Evolutionary conservation across 2,329 filamentous ascomycete genomes (phyloP), one percentile per base, ranked within the genome.

Genomic region (Alternaria triticimaculans): DNA sequence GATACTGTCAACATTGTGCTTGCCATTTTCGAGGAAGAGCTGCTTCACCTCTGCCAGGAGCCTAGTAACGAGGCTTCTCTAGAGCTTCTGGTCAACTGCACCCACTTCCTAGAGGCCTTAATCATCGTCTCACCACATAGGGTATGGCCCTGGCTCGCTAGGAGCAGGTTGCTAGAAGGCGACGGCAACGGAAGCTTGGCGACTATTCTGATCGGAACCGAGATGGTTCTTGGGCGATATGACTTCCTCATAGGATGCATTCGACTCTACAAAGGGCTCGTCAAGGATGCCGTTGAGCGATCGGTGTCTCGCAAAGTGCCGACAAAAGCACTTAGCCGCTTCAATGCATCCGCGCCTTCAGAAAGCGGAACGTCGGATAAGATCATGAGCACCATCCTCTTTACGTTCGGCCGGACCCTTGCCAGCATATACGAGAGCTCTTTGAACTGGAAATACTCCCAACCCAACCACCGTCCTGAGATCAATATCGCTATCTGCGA

Each of bases 371-470:
- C 93, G 30, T 92, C 94, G 6, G 92, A 96, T 69, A 91, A 93
- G 75, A 87, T 92, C 43, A 87, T 97, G 70, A 87, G 88, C 48
- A 88, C 88, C 51, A 89, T 94, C 18, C 84, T 93, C 43, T 83
- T 90, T 49, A 89, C 90, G 5, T 91, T 95, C 72, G 90, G 90
- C 7, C 89, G 92, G 69, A 90, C 90, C 2, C 86, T 93, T 67
- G 87, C 96, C 23, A 94, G 97, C 74, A 87, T 96, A 7, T 91
- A 96, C 70, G 94, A 97, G 81, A 96, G 91, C 78, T 92, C 91
- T 41, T 88, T 89, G 28, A 93, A 90, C 6, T 99, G 95, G 96
- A 90, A 90, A 69, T 97, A 96, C 76, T 85, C 87, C 7, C 85
- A 87, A 2, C 85, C 88, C 11, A 83, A 89, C 25, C 90, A 94